Evolutionary conservation across 306 rosid species (phyloP).

Genomic region (Prunus davidiana): DNA sequence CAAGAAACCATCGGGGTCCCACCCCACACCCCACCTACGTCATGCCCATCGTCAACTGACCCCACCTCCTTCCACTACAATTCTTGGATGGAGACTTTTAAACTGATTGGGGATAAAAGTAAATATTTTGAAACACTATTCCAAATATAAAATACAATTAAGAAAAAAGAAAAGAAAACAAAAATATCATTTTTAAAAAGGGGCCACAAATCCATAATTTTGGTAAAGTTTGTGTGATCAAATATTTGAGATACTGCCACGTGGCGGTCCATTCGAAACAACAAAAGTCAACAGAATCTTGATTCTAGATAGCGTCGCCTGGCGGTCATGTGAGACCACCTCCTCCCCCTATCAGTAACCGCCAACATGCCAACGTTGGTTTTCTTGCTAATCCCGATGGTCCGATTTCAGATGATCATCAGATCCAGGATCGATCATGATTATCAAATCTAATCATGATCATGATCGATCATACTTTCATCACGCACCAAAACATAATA

Average conservation of each 20-base stretch:
- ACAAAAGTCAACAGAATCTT: not conserved
- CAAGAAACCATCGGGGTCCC: not conserved
- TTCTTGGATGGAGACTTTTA: not conserved
- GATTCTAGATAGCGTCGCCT: not conserved
- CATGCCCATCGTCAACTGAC: not conserved
- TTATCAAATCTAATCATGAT: not conserved
- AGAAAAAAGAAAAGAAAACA: too few species aligned
- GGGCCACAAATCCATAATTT: too few species aligned
- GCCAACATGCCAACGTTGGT: not conserved
- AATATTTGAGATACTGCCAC: not conserved
- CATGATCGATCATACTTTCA: not conserved
- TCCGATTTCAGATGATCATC: not conserved
- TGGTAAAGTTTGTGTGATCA: not conserved
- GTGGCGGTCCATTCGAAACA: not conserved
- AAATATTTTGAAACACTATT: not conserved
- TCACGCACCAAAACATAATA: not conserved
- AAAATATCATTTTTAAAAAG: too few species aligned
- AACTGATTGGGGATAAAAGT: not conserved
- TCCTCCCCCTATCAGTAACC: not conserved
- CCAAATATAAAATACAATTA: too few species aligned
- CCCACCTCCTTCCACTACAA: not conserved
- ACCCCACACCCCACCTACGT: not conserved
- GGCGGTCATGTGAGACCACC: slow-evolving; percentile 8
- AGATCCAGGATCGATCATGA: not conserved
- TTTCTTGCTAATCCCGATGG: not conserved